These are phyloP conservation scores for Trichoderma koningii DNA, from an alignment of 2,329 filamentous ascomycete genomes.

Conservation along the genomic window DNA sequence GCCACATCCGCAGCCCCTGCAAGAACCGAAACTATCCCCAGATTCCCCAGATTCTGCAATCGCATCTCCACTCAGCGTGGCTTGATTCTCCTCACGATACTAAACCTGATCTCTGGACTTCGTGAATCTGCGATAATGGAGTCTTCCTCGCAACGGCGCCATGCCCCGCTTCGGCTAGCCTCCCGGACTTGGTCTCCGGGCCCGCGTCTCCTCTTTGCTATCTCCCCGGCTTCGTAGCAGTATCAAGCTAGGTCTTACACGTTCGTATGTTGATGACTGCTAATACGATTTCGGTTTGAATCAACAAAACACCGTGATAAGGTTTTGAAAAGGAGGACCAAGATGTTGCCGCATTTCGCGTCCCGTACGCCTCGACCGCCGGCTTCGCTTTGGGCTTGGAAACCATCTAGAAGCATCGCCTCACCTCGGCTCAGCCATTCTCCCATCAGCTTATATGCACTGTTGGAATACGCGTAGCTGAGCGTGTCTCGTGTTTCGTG, in stretches of 20 bases:
- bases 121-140: too few species aligned
- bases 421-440: neutral
- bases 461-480: neutral
- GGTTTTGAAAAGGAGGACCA: neutral
- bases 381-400: neutral
- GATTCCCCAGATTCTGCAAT: neutral
- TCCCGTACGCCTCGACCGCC: neutral
- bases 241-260: too few species aligned
- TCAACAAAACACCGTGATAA: neutral
- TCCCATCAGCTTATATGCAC: neutral
- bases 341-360: neutral
- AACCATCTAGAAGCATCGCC: neutral
- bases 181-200: conserved; percentile 4
- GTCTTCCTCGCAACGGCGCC: neutral
- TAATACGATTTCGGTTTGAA: neutral
- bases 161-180: neutral
- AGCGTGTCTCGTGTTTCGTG: neutral
- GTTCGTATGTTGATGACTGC: neutral
- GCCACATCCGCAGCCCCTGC: neutral
- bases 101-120: neutral
- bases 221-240: conserved; percentile 13
- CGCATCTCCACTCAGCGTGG: neutral
- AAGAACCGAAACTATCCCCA: neutral
- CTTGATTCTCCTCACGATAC: neutral
- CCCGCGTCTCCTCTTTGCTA: neutral